These are phyloP conservation scores for Zygosaccharomyces bisporus DNA, from an alignment of 805 yeast species.

Conservation along the genomic window DNA sequence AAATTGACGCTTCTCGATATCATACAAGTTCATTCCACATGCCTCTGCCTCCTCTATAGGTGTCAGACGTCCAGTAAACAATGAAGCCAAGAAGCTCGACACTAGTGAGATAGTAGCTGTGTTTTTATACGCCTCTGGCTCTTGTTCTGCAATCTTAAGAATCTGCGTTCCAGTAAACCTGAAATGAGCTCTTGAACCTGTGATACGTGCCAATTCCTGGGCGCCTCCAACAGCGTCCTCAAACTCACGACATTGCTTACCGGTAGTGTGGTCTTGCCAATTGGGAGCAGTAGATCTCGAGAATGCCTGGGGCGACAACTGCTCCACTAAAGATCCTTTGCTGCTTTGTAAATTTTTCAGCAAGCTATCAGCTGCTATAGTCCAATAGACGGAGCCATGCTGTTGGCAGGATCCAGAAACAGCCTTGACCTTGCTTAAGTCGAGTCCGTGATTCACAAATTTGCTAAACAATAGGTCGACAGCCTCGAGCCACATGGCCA, in stretches of 20 bases:
- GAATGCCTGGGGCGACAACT: conserved; percentile 50
- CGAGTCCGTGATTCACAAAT: conserved; percentile 51
- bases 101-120: conserved; percentile 69
- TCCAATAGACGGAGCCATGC: conserved; percentile 88
- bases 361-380: conserved; percentile 42
- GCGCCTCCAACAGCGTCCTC: conserved; percentile 62
- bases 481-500: conserved; percentile 87
- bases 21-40: conserved; percentile 90
- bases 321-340: conserved; percentile 41
- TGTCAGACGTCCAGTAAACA: conserved; percentile 61
- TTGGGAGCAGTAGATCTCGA: conserved; percentile 71
- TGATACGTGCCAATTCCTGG: conserved; percentile 51
- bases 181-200: conserved; percentile 87
- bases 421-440: conserved; percentile 56
- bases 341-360: conserved; percentile 39
- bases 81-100: conserved; percentile 70
- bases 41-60: conserved; percentile 80
- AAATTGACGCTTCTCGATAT: conserved; percentile 54
- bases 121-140: conserved; percentile 48
- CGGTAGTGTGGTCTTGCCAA: conserved; percentile 94
- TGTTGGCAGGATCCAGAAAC: conserved; percentile 88
- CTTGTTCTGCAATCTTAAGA: conserved; percentile 56
- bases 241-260: conserved; percentile 57
- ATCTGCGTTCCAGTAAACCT: conserved; percentile 93
- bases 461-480: conserved; percentile 56